A percentile compares a stretch with the other conserved stretches of the same genome.
phyloP scores from a whole-genome alignment of 2,329 filamentous ascomycete species.

The Fusarium transvaalense region DNA sequence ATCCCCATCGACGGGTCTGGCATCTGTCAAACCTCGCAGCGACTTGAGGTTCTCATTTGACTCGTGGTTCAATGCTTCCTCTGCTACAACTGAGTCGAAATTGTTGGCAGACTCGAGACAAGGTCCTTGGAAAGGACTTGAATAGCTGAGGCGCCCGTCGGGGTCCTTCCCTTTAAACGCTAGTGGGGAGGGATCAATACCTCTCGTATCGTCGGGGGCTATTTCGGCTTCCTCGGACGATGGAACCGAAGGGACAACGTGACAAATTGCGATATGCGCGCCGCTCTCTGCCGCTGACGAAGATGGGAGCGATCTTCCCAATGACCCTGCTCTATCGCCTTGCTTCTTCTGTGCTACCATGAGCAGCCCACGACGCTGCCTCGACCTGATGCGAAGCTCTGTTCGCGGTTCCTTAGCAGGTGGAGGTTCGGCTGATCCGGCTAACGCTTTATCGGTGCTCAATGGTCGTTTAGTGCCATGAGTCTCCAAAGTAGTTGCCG shows the following conservation, averaged over 20 bases:
- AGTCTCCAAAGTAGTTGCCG: background rate
- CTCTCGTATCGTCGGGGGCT: background rate
- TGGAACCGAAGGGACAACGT: background rate
- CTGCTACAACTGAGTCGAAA: background rate
- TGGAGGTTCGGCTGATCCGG: background rate
- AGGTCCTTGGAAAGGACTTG: constrained; percentile 1
- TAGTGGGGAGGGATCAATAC: background rate
- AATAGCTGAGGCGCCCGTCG: background rate
- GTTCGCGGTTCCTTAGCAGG: constrained; percentile 53
- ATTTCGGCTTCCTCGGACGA: constrained; percentile 3
- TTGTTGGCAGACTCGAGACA: background rate
- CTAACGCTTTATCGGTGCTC: background rate
- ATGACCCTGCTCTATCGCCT: background rate
- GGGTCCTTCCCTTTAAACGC: background rate
- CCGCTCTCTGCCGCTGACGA: background rate
- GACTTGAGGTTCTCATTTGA: background rate
- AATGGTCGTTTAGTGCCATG: constrained; percentile 21
- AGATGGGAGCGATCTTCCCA: background rate
- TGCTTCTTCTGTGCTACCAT: constrained; percentile 57
- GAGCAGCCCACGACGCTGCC: constrained; percentile 62
- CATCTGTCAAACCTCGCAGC: background rate
- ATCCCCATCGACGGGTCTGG: background rate
- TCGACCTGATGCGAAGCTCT: constrained; percentile 61
- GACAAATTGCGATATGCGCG: background rate
- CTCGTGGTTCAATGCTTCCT: background rate